These are phyloP conservation scores for Aspergillus haitiensis DNA, from an alignment of 495 filamentous ascomycete species.

Conservation along the genomic window DNA sequence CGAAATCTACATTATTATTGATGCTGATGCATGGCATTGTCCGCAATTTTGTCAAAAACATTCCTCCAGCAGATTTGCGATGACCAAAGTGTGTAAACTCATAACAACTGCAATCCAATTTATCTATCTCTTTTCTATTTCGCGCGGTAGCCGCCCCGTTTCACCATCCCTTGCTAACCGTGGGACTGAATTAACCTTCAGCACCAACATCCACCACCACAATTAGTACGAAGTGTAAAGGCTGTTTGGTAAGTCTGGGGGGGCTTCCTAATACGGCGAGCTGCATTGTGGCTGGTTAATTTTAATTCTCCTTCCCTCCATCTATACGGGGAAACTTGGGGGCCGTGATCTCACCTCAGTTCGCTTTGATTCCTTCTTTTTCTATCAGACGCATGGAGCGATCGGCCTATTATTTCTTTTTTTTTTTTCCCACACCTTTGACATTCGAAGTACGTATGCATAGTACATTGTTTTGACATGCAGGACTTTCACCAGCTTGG, in stretches of 20 bases:
- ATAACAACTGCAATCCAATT: neutral
- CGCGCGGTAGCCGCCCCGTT: constrained; percentile 18
- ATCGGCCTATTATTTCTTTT: neutral
- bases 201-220: constrained; percentile 4
- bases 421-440: neutral
- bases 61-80: neutral
- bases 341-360: neutral
- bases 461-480: neutral
- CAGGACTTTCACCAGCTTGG: constrained; percentile 2
- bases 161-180: constrained; percentile 2
- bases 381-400: constrained; percentile 10
- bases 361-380: neutral
- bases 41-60: no score
- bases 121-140: constrained; percentile 5
- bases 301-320: constrained; percentile 7
- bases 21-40: no score
- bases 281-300: constrained; percentile 15
- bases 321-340: neutral
- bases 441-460: constrained; percentile 1
- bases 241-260: neutral
- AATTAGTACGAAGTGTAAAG: neutral
- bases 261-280: constrained; percentile 13
- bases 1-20: neutral
- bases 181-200: constrained; percentile 12
- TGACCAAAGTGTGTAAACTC: neutral